A percentile compares a stretch with the other conserved stretches of the same genome.
These are phyloP conservation scores for Phialemoniopsis sp. DNA, from an alignment of 2,329 filamentous ascomycete species.

Conservation along the genomic window DNA sequence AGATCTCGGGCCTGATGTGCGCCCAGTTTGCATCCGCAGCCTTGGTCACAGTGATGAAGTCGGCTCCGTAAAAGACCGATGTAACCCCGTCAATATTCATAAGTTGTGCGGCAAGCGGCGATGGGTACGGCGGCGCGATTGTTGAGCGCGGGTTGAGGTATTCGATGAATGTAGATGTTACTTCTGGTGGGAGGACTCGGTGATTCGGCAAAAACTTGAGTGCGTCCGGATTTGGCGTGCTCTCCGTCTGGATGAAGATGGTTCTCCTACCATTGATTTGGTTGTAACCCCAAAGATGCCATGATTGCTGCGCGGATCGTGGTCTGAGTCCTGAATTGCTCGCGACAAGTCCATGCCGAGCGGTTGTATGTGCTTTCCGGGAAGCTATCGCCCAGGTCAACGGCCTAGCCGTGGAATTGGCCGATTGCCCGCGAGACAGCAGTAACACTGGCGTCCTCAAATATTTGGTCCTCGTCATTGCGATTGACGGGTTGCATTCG, in stretches of 20 bases:
- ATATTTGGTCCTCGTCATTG: too few species aligned
- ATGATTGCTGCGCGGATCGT: too few species aligned
- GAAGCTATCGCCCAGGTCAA: conserved; percentile 32
- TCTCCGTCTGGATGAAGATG: conserved; percentile 97
- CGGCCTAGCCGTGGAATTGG: conserved; percentile 21
- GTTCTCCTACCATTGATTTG: conserved; percentile 48
- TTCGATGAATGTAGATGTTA: conserved; percentile 79
- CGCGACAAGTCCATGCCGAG: too few species aligned
- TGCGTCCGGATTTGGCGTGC: conserved; percentile 90
- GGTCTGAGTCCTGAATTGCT: too few species aligned
- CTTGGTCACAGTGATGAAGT: conserved; percentile 98
- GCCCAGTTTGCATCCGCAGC: conserved; percentile 85
- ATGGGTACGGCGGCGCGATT: conserved; percentile 83
- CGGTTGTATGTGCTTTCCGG: conserved; percentile 4
- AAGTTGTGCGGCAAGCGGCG: conserved; percentile 82
- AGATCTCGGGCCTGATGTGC: conserved; percentile 92
- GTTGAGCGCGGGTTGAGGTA: conserved; percentile 88
- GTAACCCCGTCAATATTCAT: conserved; percentile 95
- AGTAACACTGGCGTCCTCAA: too few species aligned
- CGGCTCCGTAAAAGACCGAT: conserved; percentile 86
- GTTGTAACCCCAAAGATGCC: too few species aligned
- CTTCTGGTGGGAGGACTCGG: conserved; percentile 70
- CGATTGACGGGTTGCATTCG: too few species aligned
- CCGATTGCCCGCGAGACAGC: too few species aligned
- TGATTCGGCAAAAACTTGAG: conserved; percentile 95